These are phyloP conservation scores for Corylus heterophylla DNA, from an alignment of 306 rosid genomes.

Conservation along the genomic window DNA sequence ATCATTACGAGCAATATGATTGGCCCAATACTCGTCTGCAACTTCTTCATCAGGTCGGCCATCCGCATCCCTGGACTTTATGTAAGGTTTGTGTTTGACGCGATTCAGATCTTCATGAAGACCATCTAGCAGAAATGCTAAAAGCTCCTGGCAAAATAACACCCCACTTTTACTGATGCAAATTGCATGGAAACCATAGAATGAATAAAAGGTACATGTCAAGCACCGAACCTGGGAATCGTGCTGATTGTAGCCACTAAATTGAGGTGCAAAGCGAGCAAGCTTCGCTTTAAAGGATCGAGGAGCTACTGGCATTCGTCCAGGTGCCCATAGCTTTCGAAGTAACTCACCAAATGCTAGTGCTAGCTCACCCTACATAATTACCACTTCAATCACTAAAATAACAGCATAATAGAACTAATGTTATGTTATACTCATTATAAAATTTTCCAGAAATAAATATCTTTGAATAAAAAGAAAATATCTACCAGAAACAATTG, in stretches of 20 bases:
- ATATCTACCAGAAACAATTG: slow-evolving; percentile 1
- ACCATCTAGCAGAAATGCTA: slow-evolving; percentile 96
- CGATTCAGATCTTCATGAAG: slow-evolving; percentile 99
- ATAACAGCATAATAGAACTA: not conserved
- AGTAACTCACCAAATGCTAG: slow-evolving; percentile 95
- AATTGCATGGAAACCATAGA: slow-evolving; percentile 14
- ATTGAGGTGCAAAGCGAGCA: slow-evolving; percentile 99
- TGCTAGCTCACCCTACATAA: slow-evolving; percentile 85
- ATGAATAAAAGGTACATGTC: slow-evolving; percentile 5
- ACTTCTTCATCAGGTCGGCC: slow-evolving; percentile 99
- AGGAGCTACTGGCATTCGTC: slow-evolving; percentile 89
- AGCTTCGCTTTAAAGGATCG: slow-evolving; percentile 90
- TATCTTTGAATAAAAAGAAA: not conserved
- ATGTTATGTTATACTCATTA: not conserved
- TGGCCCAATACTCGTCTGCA: slow-evolving; percentile 98
- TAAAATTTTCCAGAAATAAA: not conserved
- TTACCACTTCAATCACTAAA: slow-evolving; percentile 26
- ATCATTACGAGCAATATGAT: slow-evolving; percentile 97
- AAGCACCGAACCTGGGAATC: slow-evolving; percentile 88
- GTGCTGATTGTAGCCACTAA: slow-evolving; percentile 96
- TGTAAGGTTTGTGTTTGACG: slow-evolving; percentile 89
- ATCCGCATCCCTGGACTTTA: slow-evolving; percentile 95
- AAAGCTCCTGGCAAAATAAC: slow-evolving; percentile 75
- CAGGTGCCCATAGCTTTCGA: slow-evolving; percentile 98
- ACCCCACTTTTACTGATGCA: slow-evolving; percentile 29